Evolutionary conservation across 2,329 filamentous ascomycete genomes (phyloP), one percentile per base, ranked within the genome.

Genomic region (Metarhizium brunneum): DNA sequence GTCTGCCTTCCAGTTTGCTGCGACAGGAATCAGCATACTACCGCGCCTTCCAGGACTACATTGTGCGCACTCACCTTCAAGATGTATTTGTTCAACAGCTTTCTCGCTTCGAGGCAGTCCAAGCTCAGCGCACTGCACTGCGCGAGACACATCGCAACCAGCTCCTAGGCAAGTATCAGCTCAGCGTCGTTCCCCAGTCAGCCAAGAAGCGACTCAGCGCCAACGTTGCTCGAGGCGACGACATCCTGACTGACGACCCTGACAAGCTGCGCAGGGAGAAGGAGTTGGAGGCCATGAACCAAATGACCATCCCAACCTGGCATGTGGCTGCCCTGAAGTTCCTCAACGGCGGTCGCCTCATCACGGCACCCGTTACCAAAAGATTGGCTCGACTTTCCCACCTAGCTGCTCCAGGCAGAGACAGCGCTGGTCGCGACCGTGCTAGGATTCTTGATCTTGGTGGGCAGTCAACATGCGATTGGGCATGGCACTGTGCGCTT

Each of bases 401-500:
- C 58, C 74, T 78, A 66, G 69, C 72, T 1, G 69, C 73, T 2
- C 16, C n/a, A 14, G 32, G 30, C n/a, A 64, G 68, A 35, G 66
- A 75, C 47, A 77, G 77, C 42, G 68, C 71, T 18, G 66, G 71
- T 53, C 74, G 75, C 57, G 74, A 81, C 56, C 79, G 84, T 29
- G 74, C 84, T 3, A 78, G 87, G 38, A 86, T 96, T 56, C 81
- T 97, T 30, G 92, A 97, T 67, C 84, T 96, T 38, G 91, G 89
- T 51, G 92, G 92, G 48, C 86, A 92, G 66, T 80, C 87, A 0
- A 84, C 88, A 14, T 92, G 90, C 67, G 91, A 95, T 70, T 99
- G 94, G 94, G 92, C 89, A 25, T 99, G 94, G 94, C 86, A 94
- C 67, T 88, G 90, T 56, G 91, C 94, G 1, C 79, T 88, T 51